These are phyloP conservation scores for Salvia splendens DNA, from an alignment of 257 asterid species.

Conservation along the genomic window DNA sequence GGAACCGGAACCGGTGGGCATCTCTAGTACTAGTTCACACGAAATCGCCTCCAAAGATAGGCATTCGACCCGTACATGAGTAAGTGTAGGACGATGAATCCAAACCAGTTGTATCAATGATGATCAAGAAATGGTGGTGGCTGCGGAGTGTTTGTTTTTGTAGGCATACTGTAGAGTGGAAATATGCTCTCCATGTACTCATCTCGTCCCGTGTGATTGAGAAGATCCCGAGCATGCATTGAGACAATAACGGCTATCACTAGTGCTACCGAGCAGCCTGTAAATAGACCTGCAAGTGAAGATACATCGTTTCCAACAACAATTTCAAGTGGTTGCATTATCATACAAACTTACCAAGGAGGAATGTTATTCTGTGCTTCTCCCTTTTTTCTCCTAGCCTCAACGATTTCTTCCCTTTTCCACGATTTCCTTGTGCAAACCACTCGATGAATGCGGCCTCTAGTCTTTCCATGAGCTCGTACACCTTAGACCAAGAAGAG, in stretches of 20 bases:
- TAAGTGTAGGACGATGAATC: constrained; percentile 70
- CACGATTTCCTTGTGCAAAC: constrained; percentile 68
- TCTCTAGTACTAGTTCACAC: too few species aligned
- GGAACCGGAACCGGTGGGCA: too few species aligned
- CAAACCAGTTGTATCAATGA: constrained; percentile 51
- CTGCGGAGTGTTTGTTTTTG: neutral
- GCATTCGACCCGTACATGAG: constrained; percentile 55
- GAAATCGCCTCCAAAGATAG: constrained; percentile 64
- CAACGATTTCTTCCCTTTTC: constrained; percentile 61
- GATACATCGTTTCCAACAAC: neutral
- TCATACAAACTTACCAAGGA: constrained; percentile 48
- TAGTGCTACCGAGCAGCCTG: constrained; percentile 55
- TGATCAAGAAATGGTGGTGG: too few species aligned
- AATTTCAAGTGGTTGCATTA: neutral
- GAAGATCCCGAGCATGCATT: constrained; percentile 54
- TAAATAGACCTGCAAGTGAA: constrained; percentile 50
- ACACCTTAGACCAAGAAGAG: constrained; percentile 31
- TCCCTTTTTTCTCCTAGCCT: constrained; percentile 55
- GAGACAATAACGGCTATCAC: too few species aligned
- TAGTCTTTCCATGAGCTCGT: constrained; percentile 52
- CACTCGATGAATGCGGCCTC: constrained; percentile 68
- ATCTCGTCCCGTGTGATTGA: constrained; percentile 41
- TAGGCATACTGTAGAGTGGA: constrained; percentile 66
- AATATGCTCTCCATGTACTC: constrained; percentile 70
- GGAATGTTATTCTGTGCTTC: constrained; percentile 68